Conservation (phyloP, 23 red algal genomes). For the Cyanidium caldarium region DNA sequence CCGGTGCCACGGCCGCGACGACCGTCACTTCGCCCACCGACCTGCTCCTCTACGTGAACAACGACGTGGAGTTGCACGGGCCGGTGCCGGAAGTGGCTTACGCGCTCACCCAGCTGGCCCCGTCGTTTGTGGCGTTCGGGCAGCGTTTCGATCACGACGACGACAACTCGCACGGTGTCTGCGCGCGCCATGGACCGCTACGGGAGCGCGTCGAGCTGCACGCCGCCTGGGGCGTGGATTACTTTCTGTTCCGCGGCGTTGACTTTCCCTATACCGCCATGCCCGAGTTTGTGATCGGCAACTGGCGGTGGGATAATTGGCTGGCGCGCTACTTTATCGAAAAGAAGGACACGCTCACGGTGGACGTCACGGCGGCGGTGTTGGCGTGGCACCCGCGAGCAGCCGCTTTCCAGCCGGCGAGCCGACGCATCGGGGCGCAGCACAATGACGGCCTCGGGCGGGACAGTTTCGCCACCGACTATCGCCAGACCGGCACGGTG, state of each 20-base stretch:
- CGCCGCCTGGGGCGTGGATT: slow-evolving; percentile 1
- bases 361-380: neutral
- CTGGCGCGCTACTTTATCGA: neutral
- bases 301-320: slow-evolving; percentile 8
- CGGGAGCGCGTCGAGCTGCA: neutral
- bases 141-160: neutral
- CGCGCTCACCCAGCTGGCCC: neutral
- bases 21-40: too few relatives aligned
- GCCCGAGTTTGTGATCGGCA: neutral
- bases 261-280: neutral
- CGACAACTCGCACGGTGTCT: too few relatives aligned
- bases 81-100: neutral
- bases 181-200: neutral
- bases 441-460: neutral
- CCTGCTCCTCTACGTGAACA: neutral
- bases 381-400: neutral
- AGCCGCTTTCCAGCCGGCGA: neutral
- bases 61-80: neutral
- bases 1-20: neutral
- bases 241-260: neutral
- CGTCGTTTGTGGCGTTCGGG: neutral
- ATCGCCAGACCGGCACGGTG: too few relatives aligned
- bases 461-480: neutral
- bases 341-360: neutral
- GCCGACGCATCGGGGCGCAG: neutral